Evolutionary conservation across 2,329 filamentous ascomycete genomes (phyloP).

Genomic region (Sporothrix variecibatus): DNA sequence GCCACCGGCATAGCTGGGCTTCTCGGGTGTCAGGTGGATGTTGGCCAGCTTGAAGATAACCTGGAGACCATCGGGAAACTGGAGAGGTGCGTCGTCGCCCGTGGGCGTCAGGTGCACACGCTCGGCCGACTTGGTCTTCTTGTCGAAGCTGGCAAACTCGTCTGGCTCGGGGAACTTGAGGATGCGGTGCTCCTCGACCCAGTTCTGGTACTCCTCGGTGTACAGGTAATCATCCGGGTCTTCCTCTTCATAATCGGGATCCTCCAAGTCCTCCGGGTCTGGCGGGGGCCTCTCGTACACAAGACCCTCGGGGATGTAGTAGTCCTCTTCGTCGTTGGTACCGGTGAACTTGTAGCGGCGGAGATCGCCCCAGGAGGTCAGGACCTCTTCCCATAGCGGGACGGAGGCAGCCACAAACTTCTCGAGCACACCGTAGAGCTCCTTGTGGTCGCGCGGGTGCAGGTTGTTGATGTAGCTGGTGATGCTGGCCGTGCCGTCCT

Average conservation of each 20-base stretch:
- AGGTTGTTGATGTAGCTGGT: conserved; percentile 51
- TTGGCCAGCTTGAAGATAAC: conserved; percentile 64
- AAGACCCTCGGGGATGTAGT: conserved; percentile 23
- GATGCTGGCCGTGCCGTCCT: conserved; percentile 36
- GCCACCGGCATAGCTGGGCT: conserved; percentile 46
- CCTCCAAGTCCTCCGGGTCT: not conserved
- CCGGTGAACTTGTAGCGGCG: not conserved
- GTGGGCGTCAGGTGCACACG: conserved; percentile 21
- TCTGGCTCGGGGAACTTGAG: conserved; percentile 27
- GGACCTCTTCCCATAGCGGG: conserved; percentile 44
- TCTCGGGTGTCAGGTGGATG: conserved; percentile 58
- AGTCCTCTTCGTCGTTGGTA: conserved; percentile 28
- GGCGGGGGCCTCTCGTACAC: conserved; percentile 19
- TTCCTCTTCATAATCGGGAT: not conserved
- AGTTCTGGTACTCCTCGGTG: conserved; percentile 24
- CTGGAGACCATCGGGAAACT: conserved; percentile 48
- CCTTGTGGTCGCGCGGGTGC: conserved; percentile 40
- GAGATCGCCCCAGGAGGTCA: conserved; percentile 23
- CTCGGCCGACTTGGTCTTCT: not conserved
- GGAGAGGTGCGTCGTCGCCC: not conserved
- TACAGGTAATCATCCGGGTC: conserved; percentile 14
- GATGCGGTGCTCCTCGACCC: conserved; percentile 17
- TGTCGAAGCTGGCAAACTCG: conserved; percentile 17
- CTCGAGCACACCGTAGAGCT: conserved; percentile 42
- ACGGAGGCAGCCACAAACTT: conserved; percentile 41